A percentile compares a stretch with the other conserved stretches of the same genome.
Conservation (phyloP, 495 filamentous ascomycete genomes). For the Penicillium silybi region DNA sequence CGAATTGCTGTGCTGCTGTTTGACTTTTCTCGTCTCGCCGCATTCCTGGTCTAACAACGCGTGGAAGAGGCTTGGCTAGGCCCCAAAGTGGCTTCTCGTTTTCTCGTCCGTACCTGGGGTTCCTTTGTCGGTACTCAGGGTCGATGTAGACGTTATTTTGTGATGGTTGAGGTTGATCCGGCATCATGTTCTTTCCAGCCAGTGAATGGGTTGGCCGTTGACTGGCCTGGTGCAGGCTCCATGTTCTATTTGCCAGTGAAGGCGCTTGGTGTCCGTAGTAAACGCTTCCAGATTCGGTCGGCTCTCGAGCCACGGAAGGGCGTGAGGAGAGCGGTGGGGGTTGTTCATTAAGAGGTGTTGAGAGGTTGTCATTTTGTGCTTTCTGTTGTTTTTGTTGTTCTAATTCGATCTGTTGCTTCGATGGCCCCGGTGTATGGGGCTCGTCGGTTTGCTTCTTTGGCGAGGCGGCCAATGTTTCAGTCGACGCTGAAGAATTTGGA, state of each 20-base stretch:
- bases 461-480: not conserved
- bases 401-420: not conserved
- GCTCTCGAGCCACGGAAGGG: constrained; percentile 17
- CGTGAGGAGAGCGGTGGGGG: not conserved
- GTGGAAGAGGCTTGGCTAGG: constrained; percentile 27
- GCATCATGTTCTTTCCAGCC: constrained; percentile 2
- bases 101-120: constrained; percentile 21
- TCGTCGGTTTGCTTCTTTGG: not conserved
- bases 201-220: constrained; percentile 6
- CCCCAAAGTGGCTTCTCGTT: constrained; percentile 24
- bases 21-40: constrained; percentile 4
- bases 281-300: constrained; percentile 10
- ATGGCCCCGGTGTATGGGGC: not conserved
- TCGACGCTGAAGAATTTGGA: not conserved
- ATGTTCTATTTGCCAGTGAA: not conserved
- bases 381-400: not conserved
- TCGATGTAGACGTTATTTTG: constrained; percentile 13
- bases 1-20: constrained; percentile 2
- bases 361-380: not conserved
- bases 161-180: not conserved
- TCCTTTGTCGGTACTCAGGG: constrained; percentile 16
- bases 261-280: constrained; percentile 3
- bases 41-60: constrained; percentile 28
- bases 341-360: not conserved
- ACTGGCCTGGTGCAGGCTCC: constrained; percentile 1